Evolutionary conservation across 31 red algal genomes (phyloP), one percentile per base, ranked within the genome.

Genomic region (Asparagopsis taxiformis): DNA sequence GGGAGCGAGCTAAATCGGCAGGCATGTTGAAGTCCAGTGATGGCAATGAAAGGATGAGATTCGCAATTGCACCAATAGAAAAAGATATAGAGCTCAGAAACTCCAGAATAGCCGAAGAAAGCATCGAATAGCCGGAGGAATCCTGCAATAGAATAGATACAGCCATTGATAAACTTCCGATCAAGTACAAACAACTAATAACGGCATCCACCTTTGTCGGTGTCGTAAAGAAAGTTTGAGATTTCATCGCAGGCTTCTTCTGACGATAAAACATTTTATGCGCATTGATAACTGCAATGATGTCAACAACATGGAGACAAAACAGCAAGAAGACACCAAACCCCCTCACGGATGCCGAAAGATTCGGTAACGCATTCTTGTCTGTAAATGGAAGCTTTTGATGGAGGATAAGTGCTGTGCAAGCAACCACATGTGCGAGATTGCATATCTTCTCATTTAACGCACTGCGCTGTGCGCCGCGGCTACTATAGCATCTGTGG

Each of bases 211-310:
- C 63, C n/a, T 46, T 39, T 10, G 33, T 44, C n/a, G 34, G 19
- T n/a, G 37, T 48, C 6, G 33, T 24, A 13, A 35, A 46, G 17
- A 35, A 67, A 17, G 8, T 46, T 46, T 46, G 41, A 46, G 41
- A 13, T 46, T 36, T 22, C n/a, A 23, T 19, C 17, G 19, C 17
- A 21, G 19, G 8, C 19, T 43, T 67, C 0, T 34, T 22, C 4
- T 3, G 21, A 43, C 38, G 28, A 34, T 67, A 67, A 44, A 67
- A 67, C 63, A 67, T 67, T 22, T 36, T 25, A 43, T 67, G 63
- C 3, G 63, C 63, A 15, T 36, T 43, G 33, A 39, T 1, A 10
- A 13, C n/a, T 13, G 63, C 63, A 46, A 22, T 23, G 8, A 67
- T 16, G 34, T 67, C 63, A 23, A 48, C 32, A 13, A 67, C 11